Conservation (phyloP, 805 yeast genomes). For the Candida ulmi region DNA sequence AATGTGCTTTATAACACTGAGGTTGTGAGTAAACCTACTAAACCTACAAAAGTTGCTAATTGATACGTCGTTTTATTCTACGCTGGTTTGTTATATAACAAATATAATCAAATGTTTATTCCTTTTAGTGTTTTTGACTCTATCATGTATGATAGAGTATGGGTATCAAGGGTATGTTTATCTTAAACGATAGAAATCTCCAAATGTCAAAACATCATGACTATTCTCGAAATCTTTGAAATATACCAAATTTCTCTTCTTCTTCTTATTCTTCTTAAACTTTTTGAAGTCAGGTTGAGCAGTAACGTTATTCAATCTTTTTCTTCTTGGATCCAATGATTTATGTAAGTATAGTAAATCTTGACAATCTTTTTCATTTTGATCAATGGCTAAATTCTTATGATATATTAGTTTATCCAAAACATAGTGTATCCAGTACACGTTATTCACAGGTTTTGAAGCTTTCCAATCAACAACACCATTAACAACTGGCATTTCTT, state of each 20-base stretch:
- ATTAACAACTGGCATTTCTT: conserved; percentile 10
- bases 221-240: conserved; percentile 22
- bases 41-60: not conserved
- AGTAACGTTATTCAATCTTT: conserved; percentile 16
- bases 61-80: too few relatives aligned
- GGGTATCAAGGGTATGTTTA: too few relatives aligned
- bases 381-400: conserved; percentile 27
- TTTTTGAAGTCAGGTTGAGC: conserved; percentile 12
- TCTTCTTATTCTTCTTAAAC: not conserved
- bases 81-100: too few relatives aligned
- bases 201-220: conserved; percentile 18
- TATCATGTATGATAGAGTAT: too few relatives aligned
- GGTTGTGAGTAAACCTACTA: not conserved
- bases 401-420: conserved; percentile 40
- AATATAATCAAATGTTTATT: not conserved
- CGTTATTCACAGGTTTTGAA: conserved; percentile 44
- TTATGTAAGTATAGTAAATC: conserved; percentile 25
- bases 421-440: conserved; percentile 63
- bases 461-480: conserved; percentile 42
- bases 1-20: not conserved
- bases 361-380: conserved; percentile 21
- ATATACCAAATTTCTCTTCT: conserved; percentile 15
- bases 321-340: conserved; percentile 30
- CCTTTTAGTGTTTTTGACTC: too few relatives aligned
- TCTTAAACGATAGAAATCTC: not conserved